A percentile compares a stretch with the other conserved stretches of the same genome.
Conservation (phyloP, 2,329 filamentous ascomycete genomes). For the Ascochyta viciae-villosae region DNA sequence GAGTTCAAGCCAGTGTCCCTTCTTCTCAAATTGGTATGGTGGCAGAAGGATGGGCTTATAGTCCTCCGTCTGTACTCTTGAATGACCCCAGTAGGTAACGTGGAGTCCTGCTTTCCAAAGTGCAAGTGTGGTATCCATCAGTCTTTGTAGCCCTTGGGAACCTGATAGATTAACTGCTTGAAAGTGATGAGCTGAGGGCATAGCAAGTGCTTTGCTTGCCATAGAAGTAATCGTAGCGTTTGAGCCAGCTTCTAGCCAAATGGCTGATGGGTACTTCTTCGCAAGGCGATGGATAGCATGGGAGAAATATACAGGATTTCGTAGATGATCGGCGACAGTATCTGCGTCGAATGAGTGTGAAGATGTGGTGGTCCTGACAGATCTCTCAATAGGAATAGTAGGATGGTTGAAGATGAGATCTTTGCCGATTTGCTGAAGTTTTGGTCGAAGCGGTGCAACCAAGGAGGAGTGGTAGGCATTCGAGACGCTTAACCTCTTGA, state of each 20-base stretch:
- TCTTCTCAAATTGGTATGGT: conserved; percentile 36
- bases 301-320: conserved; percentile 55
- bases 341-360: not conserved
- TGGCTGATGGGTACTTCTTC: conserved; percentile 26
- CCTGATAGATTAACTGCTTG: conserved; percentile 12
- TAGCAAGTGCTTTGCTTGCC: conserved; percentile 34
- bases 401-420: conserved; percentile 41
- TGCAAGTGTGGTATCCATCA: conserved; percentile 30
- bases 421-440: conserved; percentile 23
- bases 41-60: conserved; percentile 47
- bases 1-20: conserved; percentile 28
- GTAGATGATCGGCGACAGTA: conserved; percentile 46
- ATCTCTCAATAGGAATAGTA: conserved; percentile 41
- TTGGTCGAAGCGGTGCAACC: conserved; percentile 32
- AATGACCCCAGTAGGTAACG: conserved; percentile 48
- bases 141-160: conserved; percentile 3
- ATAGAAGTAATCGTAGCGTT: conserved; percentile 37
- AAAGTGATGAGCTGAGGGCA: conserved; percentile 7
- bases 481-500: conserved; percentile 28
- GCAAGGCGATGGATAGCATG: conserved; percentile 53
- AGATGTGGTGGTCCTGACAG: not conserved
- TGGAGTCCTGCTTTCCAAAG: conserved; percentile 53
- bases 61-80: conserved; percentile 20
- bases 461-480: conserved; percentile 37
- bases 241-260: conserved; percentile 34